phyloP scores from a whole-genome alignment of 2,329 filamentous ascomycete genomes.

The Cadophora sp. region DNA sequence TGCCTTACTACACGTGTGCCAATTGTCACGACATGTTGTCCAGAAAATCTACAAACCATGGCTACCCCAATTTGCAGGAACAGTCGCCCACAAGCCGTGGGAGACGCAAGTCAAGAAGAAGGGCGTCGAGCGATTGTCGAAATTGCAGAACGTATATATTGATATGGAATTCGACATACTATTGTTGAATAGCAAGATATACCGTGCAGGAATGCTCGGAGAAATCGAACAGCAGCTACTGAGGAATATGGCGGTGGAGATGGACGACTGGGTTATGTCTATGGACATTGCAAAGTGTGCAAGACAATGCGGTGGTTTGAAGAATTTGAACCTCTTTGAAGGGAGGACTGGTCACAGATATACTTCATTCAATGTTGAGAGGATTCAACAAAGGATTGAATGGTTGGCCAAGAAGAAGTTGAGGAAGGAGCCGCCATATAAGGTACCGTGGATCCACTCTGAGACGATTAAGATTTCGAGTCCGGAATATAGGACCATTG shows the following conservation, averaged over 20 bases:
- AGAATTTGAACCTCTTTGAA: neutral
- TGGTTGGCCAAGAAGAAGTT: neutral
- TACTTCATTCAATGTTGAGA: neutral
- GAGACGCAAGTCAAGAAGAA: neutral
- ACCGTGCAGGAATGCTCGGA: neutral
- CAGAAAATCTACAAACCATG: neutral
- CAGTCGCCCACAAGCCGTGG: neutral
- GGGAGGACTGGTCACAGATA: neutral
- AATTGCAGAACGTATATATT: neutral
- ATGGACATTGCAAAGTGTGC: neutral
- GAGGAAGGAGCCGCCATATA: neutral
- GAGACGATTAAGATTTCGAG: neutral
- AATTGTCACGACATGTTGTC: conserved; percentile 25
- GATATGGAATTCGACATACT: neutral
- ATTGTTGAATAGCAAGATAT: neutral
- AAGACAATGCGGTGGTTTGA: neutral
- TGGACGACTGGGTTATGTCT: neutral
- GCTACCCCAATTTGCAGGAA: neutral
- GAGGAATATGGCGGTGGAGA: neutral
- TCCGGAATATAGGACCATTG: neutral
- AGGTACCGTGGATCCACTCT: neutral
- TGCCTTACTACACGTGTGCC: conserved; percentile 29
- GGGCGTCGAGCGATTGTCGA: neutral
- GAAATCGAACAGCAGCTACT: neutral
- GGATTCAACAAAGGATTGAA: neutral